Percentiles rank a stretch among this genome's conserved stretches.
These are phyloP conservation scores for Lizonia empirigonia DNA, from an alignment of 2,329 filamentous ascomycete genomes.

Conservation along the genomic window DNA sequence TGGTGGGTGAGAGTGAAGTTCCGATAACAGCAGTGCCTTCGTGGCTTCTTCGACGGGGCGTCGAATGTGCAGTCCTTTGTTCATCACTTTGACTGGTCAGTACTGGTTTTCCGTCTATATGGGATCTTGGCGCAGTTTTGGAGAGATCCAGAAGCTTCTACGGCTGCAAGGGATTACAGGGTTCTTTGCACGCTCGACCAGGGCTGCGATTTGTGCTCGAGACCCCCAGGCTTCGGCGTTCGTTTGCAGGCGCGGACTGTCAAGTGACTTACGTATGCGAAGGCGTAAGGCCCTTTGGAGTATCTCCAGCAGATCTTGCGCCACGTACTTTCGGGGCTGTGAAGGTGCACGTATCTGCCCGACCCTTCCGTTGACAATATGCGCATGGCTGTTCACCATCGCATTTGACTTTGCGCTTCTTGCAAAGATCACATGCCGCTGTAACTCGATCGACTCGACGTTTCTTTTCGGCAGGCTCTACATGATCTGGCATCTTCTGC, in stretches of 20 bases:
- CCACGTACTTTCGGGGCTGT: constrained; percentile 47
- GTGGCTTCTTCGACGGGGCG: constrained; percentile 9
- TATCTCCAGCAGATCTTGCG: constrained; percentile 40
- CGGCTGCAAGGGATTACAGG: too few relatives aligned
- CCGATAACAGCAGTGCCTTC: constrained; percentile 9
- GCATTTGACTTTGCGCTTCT: constrained; percentile 54
- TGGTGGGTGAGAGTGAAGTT: constrained; percentile 29
- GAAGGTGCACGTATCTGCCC: constrained; percentile 50
- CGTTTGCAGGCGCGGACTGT: too few relatives aligned
- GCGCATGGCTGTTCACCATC: constrained; percentile 58
- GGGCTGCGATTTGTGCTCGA: too few relatives aligned
- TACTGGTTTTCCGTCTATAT: too few relatives aligned
- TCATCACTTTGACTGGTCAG: constrained; percentile 7
- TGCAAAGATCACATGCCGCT: constrained; percentile 41
- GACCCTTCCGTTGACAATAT: constrained; percentile 54
- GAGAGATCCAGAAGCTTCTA: too few relatives aligned
- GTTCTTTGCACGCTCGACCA: too few relatives aligned
- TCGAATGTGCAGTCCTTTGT: constrained; percentile 3
- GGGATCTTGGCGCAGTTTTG: too few relatives aligned
- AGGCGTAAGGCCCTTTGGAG: constrained; percentile 24
- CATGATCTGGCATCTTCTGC: not conserved
- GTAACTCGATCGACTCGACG: constrained; percentile 35
- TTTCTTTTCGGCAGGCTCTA: constrained; percentile 25
- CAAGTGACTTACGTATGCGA: constrained; percentile 9
- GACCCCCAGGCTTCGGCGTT: too few relatives aligned